Conservation (phyloP, 768 basidiomycete species). For the Dentipellis fragilis region DNA sequence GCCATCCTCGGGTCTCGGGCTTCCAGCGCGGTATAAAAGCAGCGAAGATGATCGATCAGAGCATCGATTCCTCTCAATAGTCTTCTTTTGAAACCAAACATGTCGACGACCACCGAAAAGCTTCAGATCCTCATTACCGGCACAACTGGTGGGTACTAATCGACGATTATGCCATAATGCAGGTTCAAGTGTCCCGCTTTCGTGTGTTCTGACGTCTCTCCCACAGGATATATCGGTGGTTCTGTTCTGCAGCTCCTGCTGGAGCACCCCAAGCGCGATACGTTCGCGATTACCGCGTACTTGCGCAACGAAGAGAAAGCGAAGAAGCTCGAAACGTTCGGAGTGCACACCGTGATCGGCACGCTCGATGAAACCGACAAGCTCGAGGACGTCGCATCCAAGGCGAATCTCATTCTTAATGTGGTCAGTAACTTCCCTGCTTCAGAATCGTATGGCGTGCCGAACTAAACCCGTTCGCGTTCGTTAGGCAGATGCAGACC, state of each 20-base stretch:
- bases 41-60: too few relatives aligned
- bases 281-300: neutral
- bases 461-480: neutral
- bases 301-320: neutral
- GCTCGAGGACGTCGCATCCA: neutral
- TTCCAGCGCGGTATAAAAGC: too few relatives aligned
- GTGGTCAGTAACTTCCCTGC: neutral
- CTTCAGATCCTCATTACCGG: conserved; percentile 9
- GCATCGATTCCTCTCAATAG: too few relatives aligned
- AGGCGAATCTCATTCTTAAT: neutral
- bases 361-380: neutral
- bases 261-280: neutral
- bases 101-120: neutral
- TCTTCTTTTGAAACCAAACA: too few relatives aligned
- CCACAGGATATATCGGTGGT: conserved; percentile 11
- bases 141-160: conserved; percentile 5
- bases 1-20: too few relatives aligned
- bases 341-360: neutral
- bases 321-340: neutral
- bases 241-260: neutral
- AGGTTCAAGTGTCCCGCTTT: too few relatives aligned
- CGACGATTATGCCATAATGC: too few relatives aligned
- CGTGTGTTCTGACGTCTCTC: too few relatives aligned
- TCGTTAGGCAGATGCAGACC: neutral
- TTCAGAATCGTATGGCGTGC: neutral